A percentile compares a stretch with the other conserved stretches of the same genome.
phyloP scores from a whole-genome alignment of 768 basidiomycete species.

The Fomitopsis serialis region DNA sequence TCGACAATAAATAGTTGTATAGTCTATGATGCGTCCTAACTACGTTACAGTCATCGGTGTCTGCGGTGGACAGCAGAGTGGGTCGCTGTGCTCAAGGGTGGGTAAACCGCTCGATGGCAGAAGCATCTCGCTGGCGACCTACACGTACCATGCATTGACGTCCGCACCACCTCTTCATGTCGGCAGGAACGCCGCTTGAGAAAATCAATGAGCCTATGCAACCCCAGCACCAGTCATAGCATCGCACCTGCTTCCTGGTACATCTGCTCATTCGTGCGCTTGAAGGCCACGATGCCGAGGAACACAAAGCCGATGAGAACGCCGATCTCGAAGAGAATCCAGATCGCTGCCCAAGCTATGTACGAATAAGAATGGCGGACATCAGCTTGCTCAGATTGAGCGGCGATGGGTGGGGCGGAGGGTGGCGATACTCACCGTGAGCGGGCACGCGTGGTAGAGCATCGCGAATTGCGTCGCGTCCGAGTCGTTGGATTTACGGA shows the following conservation, averaged over 20 bases:
- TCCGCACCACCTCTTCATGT: constrained; percentile 38
- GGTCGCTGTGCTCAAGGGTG: too few relatives aligned
- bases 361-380: not conserved
- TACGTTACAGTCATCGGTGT: too few relatives aligned
- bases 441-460: constrained; percentile 61
- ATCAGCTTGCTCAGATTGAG: constrained; percentile 3
- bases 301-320: constrained; percentile 75
- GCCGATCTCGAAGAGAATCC: constrained; percentile 76
- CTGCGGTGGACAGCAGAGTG: too few relatives aligned
- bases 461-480: constrained; percentile 87
- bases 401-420: not conserved
- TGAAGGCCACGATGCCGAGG: constrained; percentile 80
- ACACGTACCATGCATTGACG: too few relatives aligned
- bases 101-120: too few relatives aligned
- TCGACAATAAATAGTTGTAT: too few relatives aligned
- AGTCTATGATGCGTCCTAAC: too few relatives aligned
- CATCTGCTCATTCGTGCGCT: constrained; percentile 61
- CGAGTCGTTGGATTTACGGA: constrained; percentile 90
- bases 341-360: constrained; percentile 79
- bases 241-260: constrained; percentile 64
- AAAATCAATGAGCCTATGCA: too few relatives aligned
- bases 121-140: too few relatives aligned
- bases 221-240: not conserved
- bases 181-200: constrained; percentile 54
- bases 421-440: constrained; percentile 47